phyloP scores from a whole-genome alignment of 2,329 filamentous ascomycete genomes.

The Calonectria pseudoreteaudii region DNA sequence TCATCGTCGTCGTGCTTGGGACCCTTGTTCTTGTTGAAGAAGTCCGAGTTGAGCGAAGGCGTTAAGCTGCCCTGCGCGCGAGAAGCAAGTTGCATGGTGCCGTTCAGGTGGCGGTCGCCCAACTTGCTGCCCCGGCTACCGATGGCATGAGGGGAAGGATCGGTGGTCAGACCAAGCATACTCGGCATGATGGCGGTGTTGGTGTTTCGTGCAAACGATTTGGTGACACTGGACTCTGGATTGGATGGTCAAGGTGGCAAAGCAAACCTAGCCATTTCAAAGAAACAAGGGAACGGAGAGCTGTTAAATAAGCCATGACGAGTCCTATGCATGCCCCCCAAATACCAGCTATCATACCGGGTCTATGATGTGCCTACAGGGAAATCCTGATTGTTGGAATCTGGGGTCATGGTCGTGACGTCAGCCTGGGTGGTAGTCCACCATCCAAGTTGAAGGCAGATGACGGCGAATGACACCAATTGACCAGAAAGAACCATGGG shows the following conservation, averaged over 20 bases:
- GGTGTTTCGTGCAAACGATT: background rate
- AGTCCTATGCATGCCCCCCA: conserved; percentile 24
- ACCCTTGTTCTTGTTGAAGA: conserved; percentile 37
- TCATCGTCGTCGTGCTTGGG: conserved; percentile 39
- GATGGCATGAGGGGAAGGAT: conserved; percentile 39
- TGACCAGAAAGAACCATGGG: conserved; percentile 22
- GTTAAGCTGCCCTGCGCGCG: conserved; percentile 29
- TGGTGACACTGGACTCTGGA: background rate
- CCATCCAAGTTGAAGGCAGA: conserved; percentile 34
- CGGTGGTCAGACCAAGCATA: conserved; percentile 44
- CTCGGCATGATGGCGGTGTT: conserved; percentile 40
- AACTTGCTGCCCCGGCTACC: conserved; percentile 31
- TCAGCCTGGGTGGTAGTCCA: conserved; percentile 33
- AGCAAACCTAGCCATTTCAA: background rate
- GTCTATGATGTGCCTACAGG: conserved; percentile 35
- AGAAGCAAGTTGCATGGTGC: conserved; percentile 36
- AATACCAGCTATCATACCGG: conserved; percentile 13
- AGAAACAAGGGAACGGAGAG: background rate
- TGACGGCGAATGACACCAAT: conserved; percentile 41
- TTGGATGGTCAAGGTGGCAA: background rate
- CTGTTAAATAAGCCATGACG: conserved; percentile 9
- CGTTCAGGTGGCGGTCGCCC: conserved; percentile 21
- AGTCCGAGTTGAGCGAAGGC: conserved; percentile 41
- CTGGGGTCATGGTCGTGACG: conserved; percentile 38
- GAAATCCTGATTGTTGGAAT: conserved; percentile 45